Percentiles rank a stretch among this genome's conserved stretches.
These are phyloP conservation scores for Botrytis squamosa DNA, from an alignment of 2,329 filamentous ascomycete genomes.

Conservation along the genomic window DNA sequence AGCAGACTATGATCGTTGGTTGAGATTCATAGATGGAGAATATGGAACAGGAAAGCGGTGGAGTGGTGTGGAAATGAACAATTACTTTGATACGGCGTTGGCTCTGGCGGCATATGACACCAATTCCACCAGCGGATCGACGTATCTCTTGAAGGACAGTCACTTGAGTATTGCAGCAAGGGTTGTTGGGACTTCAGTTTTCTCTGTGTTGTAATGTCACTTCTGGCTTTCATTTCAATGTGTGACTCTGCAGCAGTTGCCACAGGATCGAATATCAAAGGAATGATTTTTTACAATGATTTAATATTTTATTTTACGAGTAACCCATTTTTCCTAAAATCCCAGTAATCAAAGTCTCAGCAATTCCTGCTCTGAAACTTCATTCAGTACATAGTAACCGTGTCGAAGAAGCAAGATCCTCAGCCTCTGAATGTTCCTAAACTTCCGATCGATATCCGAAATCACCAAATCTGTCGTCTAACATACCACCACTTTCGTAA, in stretches of 20 bases:
- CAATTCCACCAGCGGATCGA: fast-evolving
- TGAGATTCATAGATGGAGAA: background rate
- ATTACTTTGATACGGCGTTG: conserved; percentile 4
- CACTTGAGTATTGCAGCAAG: background rate
- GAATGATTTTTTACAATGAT: background rate
- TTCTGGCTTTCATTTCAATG: background rate
- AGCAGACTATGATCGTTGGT: background rate
- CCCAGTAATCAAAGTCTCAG: background rate
- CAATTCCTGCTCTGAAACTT: fast-evolving
- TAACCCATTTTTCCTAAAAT: background rate
- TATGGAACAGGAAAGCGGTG: background rate
- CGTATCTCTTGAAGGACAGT: background rate
- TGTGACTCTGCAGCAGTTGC: too few species aligned
- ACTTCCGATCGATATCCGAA: background rate
- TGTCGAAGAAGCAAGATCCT: background rate
- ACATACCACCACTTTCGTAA: background rate
- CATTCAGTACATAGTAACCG: background rate
- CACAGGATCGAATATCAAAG: background rate
- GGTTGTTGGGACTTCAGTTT: background rate
- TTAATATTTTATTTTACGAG: background rate
- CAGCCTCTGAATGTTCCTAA: background rate
- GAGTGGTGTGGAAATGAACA: background rate
- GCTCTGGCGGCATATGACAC: background rate
- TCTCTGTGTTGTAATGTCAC: background rate
- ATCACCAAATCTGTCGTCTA: background rate